Evolutionary conservation across 2,329 filamentous ascomycete species (phyloP), one percentile per base, ranked within the genome.

Genomic region (Fusarium nanum): DNA sequence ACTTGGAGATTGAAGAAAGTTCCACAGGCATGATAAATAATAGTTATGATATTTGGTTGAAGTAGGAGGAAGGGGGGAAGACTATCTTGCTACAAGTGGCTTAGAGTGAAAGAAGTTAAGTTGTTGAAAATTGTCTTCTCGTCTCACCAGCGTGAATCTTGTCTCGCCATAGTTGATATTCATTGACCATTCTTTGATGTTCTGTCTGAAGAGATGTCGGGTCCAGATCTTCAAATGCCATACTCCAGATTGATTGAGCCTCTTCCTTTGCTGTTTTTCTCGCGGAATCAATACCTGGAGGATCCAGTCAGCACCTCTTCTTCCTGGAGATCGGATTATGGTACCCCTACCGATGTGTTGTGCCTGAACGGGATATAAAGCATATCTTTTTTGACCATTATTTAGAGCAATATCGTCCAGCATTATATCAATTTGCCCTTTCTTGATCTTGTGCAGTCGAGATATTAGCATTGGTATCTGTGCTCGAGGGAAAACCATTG

Each of bases 241-340:
- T 66, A 13, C 60, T 66, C 63, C 63, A 66, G 0, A 66, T 66
- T 2, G 63, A 42, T 41, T 55, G 63, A 6, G 60, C 60, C 41
- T 66, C 63, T 7, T 30, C 37, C 10, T 65, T 66, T 4, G 40
- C 6, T 3, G 63, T 66, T 7, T 60, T 60, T 10, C 63, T 40
- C 1, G 60, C 63, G 10, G 63, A 66, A 9, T 66, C 54, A 3
- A 55, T 46, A 12, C 60, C 63, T 66, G 14, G 3, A 30, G 9
- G 2, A 14, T 1, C 42, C 6, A 30, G 48, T 18, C 30, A 16
- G 8, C 3, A 1, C 1, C 22, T 3, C 1, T 7, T 25, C 20
- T 7, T 6, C 2, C 5, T 13, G 0, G 22, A 2, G 0, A 3
- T 22, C 22, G 22, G 22, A 22, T 22, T 22, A 22, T 22, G 22